Conservation (phyloP, 192 early-diverging fungal species). For the Spizellomyces sp. region DNA sequence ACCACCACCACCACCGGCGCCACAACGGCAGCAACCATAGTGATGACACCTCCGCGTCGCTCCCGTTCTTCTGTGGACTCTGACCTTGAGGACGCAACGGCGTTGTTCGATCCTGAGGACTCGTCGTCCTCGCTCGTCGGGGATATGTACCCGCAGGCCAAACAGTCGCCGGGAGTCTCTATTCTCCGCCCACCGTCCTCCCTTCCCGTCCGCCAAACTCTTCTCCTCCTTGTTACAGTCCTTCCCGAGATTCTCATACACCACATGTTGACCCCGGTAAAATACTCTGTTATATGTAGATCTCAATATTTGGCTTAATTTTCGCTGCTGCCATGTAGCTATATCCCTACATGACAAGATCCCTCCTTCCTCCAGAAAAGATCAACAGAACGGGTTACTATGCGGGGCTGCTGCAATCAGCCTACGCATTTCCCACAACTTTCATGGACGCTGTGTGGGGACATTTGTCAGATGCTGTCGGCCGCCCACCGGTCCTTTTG, state of each 20-base stretch:
- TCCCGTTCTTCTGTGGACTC: no score
- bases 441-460: constrained; percentile 46
- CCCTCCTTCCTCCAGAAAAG: constrained; percentile 30
- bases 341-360: constrained; percentile 47
- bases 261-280: constrained; percentile 39
- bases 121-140: no score
- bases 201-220: background rate
- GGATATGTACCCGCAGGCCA: no score
- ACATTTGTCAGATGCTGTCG: constrained; percentile 35
- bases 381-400: constrained; percentile 30
- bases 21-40: no score
- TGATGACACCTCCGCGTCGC: no score
- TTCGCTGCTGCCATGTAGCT: constrained; percentile 9
- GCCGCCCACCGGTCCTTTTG: constrained; percentile 40
- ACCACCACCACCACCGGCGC: no score
- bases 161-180: background rate
- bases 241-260: constrained; percentile 39
- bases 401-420: constrained; percentile 40
- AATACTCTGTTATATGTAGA: background rate
- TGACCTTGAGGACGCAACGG: no score
- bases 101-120: no score
- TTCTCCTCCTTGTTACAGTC: constrained; percentile 18
- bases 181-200: background rate
- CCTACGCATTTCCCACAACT: constrained; percentile 44
- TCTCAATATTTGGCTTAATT: background rate